Evolutionary conservation across 805 yeast species (phyloP), one percentile per base, ranked within the genome.

Genomic region (Saturnispora mendoncae): DNA sequence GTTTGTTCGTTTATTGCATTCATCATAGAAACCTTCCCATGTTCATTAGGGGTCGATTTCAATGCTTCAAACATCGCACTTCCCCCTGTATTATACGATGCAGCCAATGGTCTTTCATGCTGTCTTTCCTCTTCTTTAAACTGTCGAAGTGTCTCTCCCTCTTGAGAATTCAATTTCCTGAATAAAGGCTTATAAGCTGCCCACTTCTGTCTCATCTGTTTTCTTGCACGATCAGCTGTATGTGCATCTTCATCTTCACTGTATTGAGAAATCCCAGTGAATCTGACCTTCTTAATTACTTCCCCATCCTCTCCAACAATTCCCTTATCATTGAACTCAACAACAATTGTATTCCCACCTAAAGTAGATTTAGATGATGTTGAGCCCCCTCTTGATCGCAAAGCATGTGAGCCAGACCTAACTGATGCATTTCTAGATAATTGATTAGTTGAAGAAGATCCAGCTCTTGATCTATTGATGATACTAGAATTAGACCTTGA

Each of bases 161-260:
- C 67, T 36, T 62, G 67, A 0, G 61, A 53, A 26, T 61, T 55
- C 27, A 61, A 49, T 36, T 52, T 58, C 18, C 61, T 47, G 36
- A 60, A 58, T 18, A 47, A 45, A 12, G 64, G 61, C 25, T 55
- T 55, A 26, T 58, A 59, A 2, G 56, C 51, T 6, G 61, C 56
- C 57, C 63, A 60, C 37, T 57, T 58, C 43, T 58, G 62, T 36
- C 62, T 49, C 44, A 61, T 45, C 37, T 62, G 65, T 38, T 62
- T 62, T 38, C 56, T 58, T 45, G 59, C 51, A 6, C 55, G 57
- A 38, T 52, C 55, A 4, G 65, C 60, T 3, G 75, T 62, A 1
- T 79, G 79, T 0, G 73, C 74, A 55, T 74, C 80, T 52, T 74
- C 80, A 6, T 67, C 73, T 26, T 67, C 74, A 2, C 67, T 51